A percentile compares a stretch with the other conserved stretches of the same genome.
These are phyloP conservation scores for Brassica napus DNA, from an alignment of 345 rosid species.

Conservation along the genomic window Da-Ae NC_063449.1:17378001-17378500, in stretches of 20 bases:
- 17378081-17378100: constrained; percentile 47
- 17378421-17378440: constrained; percentile 46
- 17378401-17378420: constrained; percentile 43
- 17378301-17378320: background rate
- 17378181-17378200: constrained; percentile 55
- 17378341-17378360: background rate
- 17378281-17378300: constrained; percentile 73
- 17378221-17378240: constrained; percentile 42
- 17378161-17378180: constrained; percentile 51
- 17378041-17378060: constrained; percentile 56
- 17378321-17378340: background rate
- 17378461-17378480: constrained; percentile 56
- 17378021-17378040: constrained; percentile 41
- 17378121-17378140: constrained; percentile 51
- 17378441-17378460: constrained; percentile 53
- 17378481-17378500: constrained; percentile 56
- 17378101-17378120: constrained; percentile 55
- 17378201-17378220: constrained; percentile 63
- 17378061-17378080: constrained; percentile 37
- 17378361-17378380: constrained; percentile 46
- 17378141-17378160: constrained; percentile 46
- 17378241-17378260: constrained; percentile 48
- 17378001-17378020: constrained; percentile 61
- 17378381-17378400: constrained; percentile 61
- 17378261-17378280: constrained; percentile 65